Evolutionary conservation across 164 flowering plant species (phyloP).

Genomic region (Dillenia turbinata): DNA sequence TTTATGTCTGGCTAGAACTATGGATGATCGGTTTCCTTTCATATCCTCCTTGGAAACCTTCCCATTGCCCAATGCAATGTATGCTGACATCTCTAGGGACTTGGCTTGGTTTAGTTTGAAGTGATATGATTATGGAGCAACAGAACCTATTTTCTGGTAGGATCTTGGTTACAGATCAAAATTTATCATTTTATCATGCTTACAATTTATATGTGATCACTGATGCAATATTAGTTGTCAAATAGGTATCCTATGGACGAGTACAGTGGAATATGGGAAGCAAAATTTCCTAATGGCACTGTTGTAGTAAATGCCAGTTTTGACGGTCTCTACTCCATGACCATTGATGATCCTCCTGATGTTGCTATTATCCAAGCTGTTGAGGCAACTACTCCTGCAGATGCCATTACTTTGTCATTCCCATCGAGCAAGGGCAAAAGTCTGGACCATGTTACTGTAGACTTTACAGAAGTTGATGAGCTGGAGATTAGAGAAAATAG

Average conservation of each 20-base stretch:
- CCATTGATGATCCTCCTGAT: slow-evolving; percentile 1
- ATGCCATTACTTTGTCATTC: no score
- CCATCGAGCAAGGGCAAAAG: no score
- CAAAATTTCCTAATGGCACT: neutral
- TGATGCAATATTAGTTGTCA: no score
- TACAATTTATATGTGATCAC: no score
- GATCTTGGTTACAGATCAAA: no score
- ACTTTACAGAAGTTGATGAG: no score
- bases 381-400: no score
- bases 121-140: slow-evolving; percentile 13
- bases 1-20: slow-evolving; percentile 10
- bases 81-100: slow-evolving; percentile 7
- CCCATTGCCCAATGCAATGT: slow-evolving; percentile 5
- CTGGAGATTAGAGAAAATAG: no score
- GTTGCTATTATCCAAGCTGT: neutral
- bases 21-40: slow-evolving; percentile 10
- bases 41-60: slow-evolving; percentile 14
- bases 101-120: slow-evolving; percentile 10
- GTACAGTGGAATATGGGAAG: slow-evolving; percentile 7
- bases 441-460: no score
- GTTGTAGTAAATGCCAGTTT: neutral
- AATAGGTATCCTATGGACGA: slow-evolving; percentile 6
- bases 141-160: neutral
- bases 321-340: neutral
- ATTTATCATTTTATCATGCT: no score